phyloP scores from a whole-genome alignment of 164 flowering plant species.

The Berberis vulgaris region DNA sequence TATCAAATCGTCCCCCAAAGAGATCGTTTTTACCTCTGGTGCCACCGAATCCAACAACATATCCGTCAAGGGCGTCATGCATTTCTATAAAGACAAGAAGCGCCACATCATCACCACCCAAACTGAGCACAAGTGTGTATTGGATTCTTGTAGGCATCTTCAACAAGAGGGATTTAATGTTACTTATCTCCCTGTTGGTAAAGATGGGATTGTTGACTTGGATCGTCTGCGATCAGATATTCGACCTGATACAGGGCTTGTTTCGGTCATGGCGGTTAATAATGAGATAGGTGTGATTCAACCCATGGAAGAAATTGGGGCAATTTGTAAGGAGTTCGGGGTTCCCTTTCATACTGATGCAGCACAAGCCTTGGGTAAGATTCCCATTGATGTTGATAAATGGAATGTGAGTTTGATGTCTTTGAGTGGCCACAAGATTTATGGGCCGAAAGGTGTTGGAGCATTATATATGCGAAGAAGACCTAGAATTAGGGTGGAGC shows the following conservation, averaged over 20 bases:
- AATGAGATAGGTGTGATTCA: slow-evolving; percentile 97
- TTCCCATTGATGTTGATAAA: slow-evolving; percentile 75
- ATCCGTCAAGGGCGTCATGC: slow-evolving; percentile 83
- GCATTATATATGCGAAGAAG: slow-evolving; percentile 78
- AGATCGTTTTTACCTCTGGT: slow-evolving; percentile 92
- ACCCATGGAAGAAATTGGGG: slow-evolving; percentile 85
- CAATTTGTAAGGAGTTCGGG: slow-evolving; percentile 54
- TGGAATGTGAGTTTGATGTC: slow-evolving; percentile 88
- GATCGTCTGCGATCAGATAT: slow-evolving; percentile 45
- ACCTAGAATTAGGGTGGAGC: slow-evolving; percentile 80
- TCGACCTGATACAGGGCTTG: slow-evolving; percentile 77
- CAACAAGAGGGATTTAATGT: slow-evolving; percentile 90
- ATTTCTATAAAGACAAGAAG: slow-evolving; percentile 65
- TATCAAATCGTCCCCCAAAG: slow-evolving; percentile 78
- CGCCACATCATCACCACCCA: slow-evolving; percentile 89
- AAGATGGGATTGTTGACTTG: slow-evolving; percentile 68
- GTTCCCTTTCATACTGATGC: slow-evolving; percentile 86
- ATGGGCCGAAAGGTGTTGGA: slow-evolving; percentile 94
- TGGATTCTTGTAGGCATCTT: slow-evolving; percentile 85
- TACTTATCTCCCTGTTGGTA: slow-evolving; percentile 72
- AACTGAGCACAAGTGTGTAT: slow-evolving; percentile 98
- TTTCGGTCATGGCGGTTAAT: slow-evolving; percentile 85
- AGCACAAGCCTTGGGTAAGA: slow-evolving; percentile 88
- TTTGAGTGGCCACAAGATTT: slow-evolving; percentile 83
- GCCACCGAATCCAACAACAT: slow-evolving; percentile 95